Base-by-base conservation (phyloP, 1,284 basidiomycete genomes). In the Irpex sp. region DNA sequence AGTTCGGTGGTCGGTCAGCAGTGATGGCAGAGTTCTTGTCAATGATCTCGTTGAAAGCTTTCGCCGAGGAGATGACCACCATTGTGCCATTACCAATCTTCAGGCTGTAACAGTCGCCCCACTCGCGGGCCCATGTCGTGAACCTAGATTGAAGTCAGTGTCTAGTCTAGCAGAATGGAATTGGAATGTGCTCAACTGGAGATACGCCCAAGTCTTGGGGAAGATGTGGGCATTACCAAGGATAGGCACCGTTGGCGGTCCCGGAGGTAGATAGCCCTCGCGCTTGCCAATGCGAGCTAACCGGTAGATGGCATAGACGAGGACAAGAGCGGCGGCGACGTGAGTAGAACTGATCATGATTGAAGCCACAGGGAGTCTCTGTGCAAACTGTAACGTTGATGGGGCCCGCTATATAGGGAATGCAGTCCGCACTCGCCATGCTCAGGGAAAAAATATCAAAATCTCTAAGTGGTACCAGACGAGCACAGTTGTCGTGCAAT, bases 171-270 rank as follows among this genome's bases (percentile, higher is more conserved):
- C 19, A 50, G 47, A 50, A 50, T 19, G 17, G 17, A 19, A n/a
- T 39, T 15, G 15, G 47, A 43, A 62, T 17, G 58, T 59, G 51
- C 59, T 66, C n/a, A 36, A 72, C 67, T 68, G 63, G 5, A 68
- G 46, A 59, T 72, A 68, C 13, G 70, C 62, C 35, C 67, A 64
- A 36, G 63, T 61, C 31, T 63, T 72, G 6, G 75, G 75, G 59
- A 75, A 72, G 13, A 68, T 57, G 43, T 67, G 67, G 4, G 73
- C 21, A 58, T 77, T 76, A 4, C 75, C 75, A 7, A 77, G 63
- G 15, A 76, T 21, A 0, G 74, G 74, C 5, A 65, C 43, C 7
- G 75, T 76, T 3, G 74, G 74, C 1, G 75, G 75, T 1, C 75
- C 75, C 15, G 74, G 74, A 19, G 75, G 75, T n/a, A 76, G 70